Base-by-base conservation (phyloP, 2,329 filamentous ascomycete genomes). In the Hymenoscyphus fraxineus region DNA sequence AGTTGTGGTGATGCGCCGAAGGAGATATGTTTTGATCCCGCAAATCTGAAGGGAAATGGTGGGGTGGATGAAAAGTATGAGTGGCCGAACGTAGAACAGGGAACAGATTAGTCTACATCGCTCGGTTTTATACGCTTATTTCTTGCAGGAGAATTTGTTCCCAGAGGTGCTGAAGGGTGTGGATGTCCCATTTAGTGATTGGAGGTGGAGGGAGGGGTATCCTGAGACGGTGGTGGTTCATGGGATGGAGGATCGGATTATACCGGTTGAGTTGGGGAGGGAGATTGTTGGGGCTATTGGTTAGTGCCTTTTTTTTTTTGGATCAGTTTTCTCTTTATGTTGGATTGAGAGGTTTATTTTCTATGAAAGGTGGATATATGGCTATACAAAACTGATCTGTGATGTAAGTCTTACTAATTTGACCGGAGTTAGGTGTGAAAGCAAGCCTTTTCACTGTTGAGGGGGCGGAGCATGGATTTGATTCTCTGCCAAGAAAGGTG, bases 191-290 rank as follows among this genome's bases (percentile, higher is more conserved):
- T 44, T 64, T 2, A 38, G 32, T 4, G 32, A 63, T 58, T 16
- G 12, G 39, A 31, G 40, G 16, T 66, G 65, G 65, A 62, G 32
- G 39, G 32, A 60, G n/a, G 10, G 39, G 10, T 64, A 39, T 22
- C 59, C 54, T 4, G 35, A 60, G 32, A 64, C 62, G 38, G 58
- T 64, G 38, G 51, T 65, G 13, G 56, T 66, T 5, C 65, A 66
- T 44, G 62, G 65, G 13, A 44, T 58, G 12, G n/a, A 31, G 22
- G 65, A 66, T 61, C 1, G 2, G 9, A 40, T 54, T n/a, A 60
- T 62, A 9, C 65, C 65, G 31, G 51, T 62, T 55, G 51, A 56
- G 22, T 39, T 27, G 16, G 60, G 62, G 15, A 19, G 16, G 13
- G 59, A 60, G 9, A 10, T 63, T 22, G 22, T 58, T 22, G 38